Percentiles rank a stretch among this genome's conserved stretches.
phyloP scores from a whole-genome alignment of 2,329 filamentous ascomycete genomes.

The Monilinia fructicola region DNA sequence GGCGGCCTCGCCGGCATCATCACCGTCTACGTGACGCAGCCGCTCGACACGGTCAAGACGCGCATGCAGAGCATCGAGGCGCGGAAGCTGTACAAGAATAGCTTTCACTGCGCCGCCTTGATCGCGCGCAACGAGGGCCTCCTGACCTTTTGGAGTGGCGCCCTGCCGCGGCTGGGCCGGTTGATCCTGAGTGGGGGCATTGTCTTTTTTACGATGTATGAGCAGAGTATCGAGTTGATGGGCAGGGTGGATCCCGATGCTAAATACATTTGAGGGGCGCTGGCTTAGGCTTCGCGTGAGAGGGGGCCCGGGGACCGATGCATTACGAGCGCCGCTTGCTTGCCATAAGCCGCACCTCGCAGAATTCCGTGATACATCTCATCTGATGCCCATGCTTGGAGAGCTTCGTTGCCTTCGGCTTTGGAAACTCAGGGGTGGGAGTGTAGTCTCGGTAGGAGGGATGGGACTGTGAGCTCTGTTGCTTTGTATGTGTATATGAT shows the following conservation, averaged over 20 bases:
- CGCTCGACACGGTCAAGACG: conserved; percentile 93
- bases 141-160: conserved; percentile 90
- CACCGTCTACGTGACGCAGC: conserved; percentile 77
- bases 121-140: conserved; percentile 90
- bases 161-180: conserved; percentile 78
- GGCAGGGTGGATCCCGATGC: conserved; percentile 77
- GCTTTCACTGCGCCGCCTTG: conserved; percentile 73
- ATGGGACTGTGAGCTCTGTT: not conserved
- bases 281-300: not conserved
- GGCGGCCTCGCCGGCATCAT: conserved; percentile 86
- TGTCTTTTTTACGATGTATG: conserved; percentile 98
- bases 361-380: conserved; percentile 11
- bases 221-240: conserved; percentile 92
- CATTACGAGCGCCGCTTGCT: not conserved
- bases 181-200: conserved; percentile 92
- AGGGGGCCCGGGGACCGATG: not conserved
- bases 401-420: not conserved
- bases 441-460: conserved; percentile 11
- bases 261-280: conserved; percentile 65
- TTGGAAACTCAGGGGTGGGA: not conserved
- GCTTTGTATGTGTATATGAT: not conserved
- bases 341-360: not conserved
- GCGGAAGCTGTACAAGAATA: conserved; percentile 78
- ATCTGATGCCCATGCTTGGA: not conserved
- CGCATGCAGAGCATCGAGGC: conserved; percentile 97